Evolutionary conservation across 2,329 filamentous ascomycete genomes (phyloP).

Genomic region (Colletotrichum phormii): DNA sequence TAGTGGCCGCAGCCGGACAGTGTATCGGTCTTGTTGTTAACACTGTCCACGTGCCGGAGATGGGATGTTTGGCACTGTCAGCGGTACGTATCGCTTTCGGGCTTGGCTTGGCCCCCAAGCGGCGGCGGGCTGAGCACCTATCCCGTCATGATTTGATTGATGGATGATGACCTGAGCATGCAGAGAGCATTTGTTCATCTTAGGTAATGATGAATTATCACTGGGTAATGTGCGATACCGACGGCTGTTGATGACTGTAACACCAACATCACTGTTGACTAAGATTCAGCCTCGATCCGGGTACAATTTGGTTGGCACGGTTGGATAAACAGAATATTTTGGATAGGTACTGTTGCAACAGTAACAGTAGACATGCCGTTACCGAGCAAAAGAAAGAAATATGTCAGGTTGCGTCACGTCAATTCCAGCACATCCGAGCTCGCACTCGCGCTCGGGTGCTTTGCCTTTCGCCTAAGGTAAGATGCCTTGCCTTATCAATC

Average conservation of each 20-base stretch:
- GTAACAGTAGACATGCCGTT: neutral
- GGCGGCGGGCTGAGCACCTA: neutral
- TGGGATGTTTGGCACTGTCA: neutral
- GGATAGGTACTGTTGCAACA: neutral
- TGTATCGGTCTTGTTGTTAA: neutral
- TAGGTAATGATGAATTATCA: neutral
- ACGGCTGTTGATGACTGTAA: neutral
- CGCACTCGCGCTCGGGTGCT: neutral
- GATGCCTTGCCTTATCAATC: slow-evolving; percentile 25
- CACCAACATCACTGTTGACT: slow-evolving; percentile 3
- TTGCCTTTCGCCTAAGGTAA: neutral
- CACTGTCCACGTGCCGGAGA: neutral
- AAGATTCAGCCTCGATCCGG: neutral
- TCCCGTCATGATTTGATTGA: neutral
- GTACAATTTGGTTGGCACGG: neutral
- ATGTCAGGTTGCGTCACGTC: neutral
- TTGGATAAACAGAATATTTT: too few species aligned
- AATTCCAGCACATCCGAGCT: neutral
- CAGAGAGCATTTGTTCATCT: neutral
- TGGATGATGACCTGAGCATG: neutral
- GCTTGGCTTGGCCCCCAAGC: neutral
- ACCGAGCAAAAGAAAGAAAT: slow-evolving; percentile 8
- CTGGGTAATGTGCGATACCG: neutral
- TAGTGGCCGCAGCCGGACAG: slow-evolving; percentile 26
- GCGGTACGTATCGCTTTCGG: neutral